These are phyloP conservation scores for Phytophthora ohioensis DNA, from an alignment of 352 stramenopile genomes.

Conservation along the genomic window DNA sequence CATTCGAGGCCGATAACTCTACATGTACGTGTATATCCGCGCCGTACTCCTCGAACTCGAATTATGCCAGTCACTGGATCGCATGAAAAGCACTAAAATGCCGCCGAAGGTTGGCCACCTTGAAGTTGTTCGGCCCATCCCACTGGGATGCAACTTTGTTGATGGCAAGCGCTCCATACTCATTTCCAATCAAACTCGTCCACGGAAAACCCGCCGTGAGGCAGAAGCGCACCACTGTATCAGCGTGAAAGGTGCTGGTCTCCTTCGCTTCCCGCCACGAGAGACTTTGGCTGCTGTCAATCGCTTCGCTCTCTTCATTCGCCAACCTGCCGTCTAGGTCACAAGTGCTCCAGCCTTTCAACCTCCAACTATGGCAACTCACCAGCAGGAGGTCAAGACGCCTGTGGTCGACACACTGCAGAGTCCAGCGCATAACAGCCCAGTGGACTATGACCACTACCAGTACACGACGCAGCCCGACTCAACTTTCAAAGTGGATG, in stretches of 20 bases:
- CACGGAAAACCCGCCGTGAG: slow-evolving; percentile 32
- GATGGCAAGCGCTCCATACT: slow-evolving; percentile 29
- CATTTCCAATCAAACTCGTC: slow-evolving; percentile 7
- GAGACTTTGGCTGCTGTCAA: not conserved
- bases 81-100: too few species aligned
- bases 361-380: slow-evolving; percentile 20
- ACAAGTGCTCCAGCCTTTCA: slow-evolving; percentile 8
- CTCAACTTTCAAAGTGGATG: slow-evolving; percentile 42
- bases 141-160: slow-evolving; percentile 19
- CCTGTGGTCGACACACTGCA: slow-evolving; percentile 38
- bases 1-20: too few species aligned
- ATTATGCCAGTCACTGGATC: too few species aligned
- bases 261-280: slow-evolving; percentile 14
- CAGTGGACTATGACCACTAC: slow-evolving; percentile 38
- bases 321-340: slow-evolving; percentile 32
- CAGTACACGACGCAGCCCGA: slow-evolving; percentile 39
- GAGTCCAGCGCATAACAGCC: slow-evolving; percentile 29
- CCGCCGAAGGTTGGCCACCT: slow-evolving; percentile 2
- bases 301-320: slow-evolving; percentile 23
- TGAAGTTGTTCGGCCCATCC: slow-evolving; percentile 26
- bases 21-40: too few species aligned
- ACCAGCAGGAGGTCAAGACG: slow-evolving; percentile 39
- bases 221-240: slow-evolving; percentile 24
- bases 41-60: too few species aligned
- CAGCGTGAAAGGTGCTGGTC: slow-evolving; percentile 7